Percentiles rank a stretch among this genome's conserved stretches.
Conservation (phyloP, 768 basidiomycete genomes). For the Dentipellis sp. region DNA sequence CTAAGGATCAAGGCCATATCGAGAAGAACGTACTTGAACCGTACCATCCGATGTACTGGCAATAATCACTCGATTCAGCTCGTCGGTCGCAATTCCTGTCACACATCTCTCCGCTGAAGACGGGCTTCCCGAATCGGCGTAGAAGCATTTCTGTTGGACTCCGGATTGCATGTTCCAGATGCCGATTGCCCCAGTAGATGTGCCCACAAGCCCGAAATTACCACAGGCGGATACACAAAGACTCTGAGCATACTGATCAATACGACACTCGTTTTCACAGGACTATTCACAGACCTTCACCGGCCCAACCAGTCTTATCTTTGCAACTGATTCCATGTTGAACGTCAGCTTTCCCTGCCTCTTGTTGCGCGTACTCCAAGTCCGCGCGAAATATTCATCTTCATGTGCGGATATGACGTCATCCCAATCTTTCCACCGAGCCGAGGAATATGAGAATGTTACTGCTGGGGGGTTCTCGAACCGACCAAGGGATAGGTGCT, state of each 20-base stretch:
- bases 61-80: conserved; percentile 72
- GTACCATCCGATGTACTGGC: conserved; percentile 86
- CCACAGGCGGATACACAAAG: conserved; percentile 92
- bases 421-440: conserved; percentile 93
- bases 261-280: background rate
- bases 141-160: conserved; percentile 69
- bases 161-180: conserved; percentile 99
- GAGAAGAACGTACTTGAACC: conserved; percentile 53
- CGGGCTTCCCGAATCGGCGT: conserved; percentile 53
- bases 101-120: conserved; percentile 44
- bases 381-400: conserved; percentile 74
- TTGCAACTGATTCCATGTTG: conserved; percentile 42
- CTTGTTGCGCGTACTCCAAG: conserved; percentile 85
- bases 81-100: conserved; percentile 79
- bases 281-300: conserved; percentile 50
- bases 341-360: conserved; percentile 70
- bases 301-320: conserved; percentile 44
- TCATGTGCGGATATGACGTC: conserved; percentile 88
- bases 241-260: conserved; percentile 33
- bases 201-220: conserved; percentile 85
- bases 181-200: conserved; percentile 67
- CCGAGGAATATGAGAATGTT: conserved; percentile 67
- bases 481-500: conserved; percentile 71
- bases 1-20: background rate
- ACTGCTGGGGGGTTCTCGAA: conserved; percentile 81